phyloP scores from a whole-genome alignment of 192 early-diverging fungal genomes.

The Mortierella claussenii region DNA sequence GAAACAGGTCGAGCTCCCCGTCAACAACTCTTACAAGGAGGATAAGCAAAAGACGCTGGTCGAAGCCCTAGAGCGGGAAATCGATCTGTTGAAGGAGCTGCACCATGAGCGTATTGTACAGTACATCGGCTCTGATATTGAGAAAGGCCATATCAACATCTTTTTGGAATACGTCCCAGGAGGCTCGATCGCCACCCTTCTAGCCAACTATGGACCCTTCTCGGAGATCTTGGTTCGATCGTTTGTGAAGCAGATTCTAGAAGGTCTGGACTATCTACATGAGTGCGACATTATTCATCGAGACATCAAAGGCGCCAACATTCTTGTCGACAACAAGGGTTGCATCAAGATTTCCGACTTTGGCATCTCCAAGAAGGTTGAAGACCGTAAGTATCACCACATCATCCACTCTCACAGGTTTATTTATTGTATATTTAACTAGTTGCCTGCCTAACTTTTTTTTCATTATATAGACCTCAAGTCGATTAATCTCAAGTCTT shows the following conservation, averaged over 20 bases:
- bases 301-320: conserved; percentile 98
- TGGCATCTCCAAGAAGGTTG: conserved; percentile 97
- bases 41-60: conserved; percentile 81
- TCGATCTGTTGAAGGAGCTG: conserved; percentile 89
- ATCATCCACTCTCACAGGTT: too few relatives aligned
- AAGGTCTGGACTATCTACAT: conserved; percentile 95
- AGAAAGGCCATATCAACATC: conserved; percentile 89
- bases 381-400: conserved; percentile 70
- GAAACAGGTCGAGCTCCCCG: conserved; percentile 91
- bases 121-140: conserved; percentile 79
- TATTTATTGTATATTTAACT: too few relatives aligned
- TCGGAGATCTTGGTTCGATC: conserved; percentile 84
- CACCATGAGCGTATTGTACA: conserved; percentile 96
- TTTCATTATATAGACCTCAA: conserved; percentile 34
- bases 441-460: too few relatives aligned
- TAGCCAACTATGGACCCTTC: conserved; percentile 90
- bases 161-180: conserved; percentile 99
- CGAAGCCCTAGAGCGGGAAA: conserved; percentile 90
- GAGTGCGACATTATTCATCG: conserved; percentile 95
- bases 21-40: conserved; percentile 73
- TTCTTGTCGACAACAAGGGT: conserved; percentile 90
- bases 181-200: conserved; percentile 88
- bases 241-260: conserved; percentile 90
- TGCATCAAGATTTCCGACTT: conserved; percentile 98
- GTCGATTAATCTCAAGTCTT: conserved; percentile 54